These are phyloP conservation scores for Aplosporella prunicola DNA, from an alignment of 2,329 filamentous ascomycete genomes.

Conservation along the genomic window DNA sequence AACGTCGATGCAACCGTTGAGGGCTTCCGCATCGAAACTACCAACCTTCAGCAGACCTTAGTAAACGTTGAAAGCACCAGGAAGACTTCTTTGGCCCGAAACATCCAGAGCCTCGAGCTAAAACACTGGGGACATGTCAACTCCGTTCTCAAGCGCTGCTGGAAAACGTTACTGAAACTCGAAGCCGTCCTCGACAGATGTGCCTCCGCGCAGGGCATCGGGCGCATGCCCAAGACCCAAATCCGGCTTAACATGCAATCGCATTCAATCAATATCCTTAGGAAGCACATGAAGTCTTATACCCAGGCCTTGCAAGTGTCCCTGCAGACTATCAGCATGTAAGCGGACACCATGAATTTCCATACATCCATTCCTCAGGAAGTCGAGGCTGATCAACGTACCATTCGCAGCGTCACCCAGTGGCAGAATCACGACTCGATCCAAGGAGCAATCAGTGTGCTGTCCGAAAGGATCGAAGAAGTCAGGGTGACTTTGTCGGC, in stretches of 20 bases:
- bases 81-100: not conserved
- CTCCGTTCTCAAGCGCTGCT: constrained; percentile 2
- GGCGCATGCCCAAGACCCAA: constrained; percentile 1
- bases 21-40: constrained; percentile 5
- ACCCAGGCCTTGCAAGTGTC: constrained; percentile 9
- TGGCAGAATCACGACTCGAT: constrained; percentile 6
- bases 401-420: not conserved
- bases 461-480: constrained; percentile 2
- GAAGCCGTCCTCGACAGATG: not conserved
- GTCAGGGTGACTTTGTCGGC: constrained; percentile 2
- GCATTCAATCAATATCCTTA: constrained; percentile 5
- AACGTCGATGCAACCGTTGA: constrained; percentile 6
- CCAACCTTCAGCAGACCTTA: constrained; percentile 5
- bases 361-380: not conserved
- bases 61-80: not conserved
- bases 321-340: constrained; percentile 3
- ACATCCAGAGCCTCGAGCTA: constrained; percentile 2
- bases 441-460: constrained; percentile 1
- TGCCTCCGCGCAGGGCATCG: not conserved
- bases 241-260: constrained; percentile 8
- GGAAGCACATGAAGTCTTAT: constrained; percentile 8
- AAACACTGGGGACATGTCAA: constrained; percentile 5
- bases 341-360: too few species aligned
- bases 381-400: not conserved
- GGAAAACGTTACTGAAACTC: constrained; percentile 1